Evolutionary conservation across 2,329 filamentous ascomycete genomes (phyloP), one percentile per base, ranked within the genome.

Genomic region (Lasiodiplodia hormozganensis): DNA sequence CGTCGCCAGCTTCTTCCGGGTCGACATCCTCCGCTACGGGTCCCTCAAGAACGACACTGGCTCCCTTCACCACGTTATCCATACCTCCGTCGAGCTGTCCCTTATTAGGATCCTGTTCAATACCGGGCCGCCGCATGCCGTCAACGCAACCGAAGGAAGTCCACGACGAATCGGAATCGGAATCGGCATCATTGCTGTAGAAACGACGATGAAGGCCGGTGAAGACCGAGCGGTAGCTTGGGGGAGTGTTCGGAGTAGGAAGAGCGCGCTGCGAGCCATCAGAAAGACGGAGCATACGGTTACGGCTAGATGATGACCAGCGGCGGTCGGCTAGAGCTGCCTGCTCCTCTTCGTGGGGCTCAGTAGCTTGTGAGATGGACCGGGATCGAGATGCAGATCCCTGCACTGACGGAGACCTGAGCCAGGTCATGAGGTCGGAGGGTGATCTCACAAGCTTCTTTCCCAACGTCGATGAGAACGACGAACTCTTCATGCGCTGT

Each of bases 141-240:
- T 68, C 65, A 16, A 60, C 28, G 56, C 65, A 68, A 56, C 65
- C 65, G 47, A 68, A 68, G 16, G 56, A 62, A 2, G 65, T 40
- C 56, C 57, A 60, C 11, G 65, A 68, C 53, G 65, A 67, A 43
- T 68, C 65, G 7, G 65, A 68, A 18, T 21, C 23, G 3, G 51
- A 53, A n/a, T n/a, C n/a, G 16, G n/a, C 34, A 4, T 52, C 40
- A 3, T 54, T 57, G 53, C 53, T 67, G 11, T 58, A 36, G 53
- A 67, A 51, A 7, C 65, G 40, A 14, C 65, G 65, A 8, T 57
- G 64, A 2, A 67, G 36, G 12, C 60, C 43, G 11, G 34, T 67
- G 25, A 56, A 31, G 2, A 53, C 31, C 1, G 65, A 58, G n/a
- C 53, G 54, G n/a, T 56, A 57, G 16, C 36, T 51, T 14, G 53